Conservation (phyloP, 2,329 filamentous ascomycete genomes). For the Coniosporium tulheliwenetii region DNA sequence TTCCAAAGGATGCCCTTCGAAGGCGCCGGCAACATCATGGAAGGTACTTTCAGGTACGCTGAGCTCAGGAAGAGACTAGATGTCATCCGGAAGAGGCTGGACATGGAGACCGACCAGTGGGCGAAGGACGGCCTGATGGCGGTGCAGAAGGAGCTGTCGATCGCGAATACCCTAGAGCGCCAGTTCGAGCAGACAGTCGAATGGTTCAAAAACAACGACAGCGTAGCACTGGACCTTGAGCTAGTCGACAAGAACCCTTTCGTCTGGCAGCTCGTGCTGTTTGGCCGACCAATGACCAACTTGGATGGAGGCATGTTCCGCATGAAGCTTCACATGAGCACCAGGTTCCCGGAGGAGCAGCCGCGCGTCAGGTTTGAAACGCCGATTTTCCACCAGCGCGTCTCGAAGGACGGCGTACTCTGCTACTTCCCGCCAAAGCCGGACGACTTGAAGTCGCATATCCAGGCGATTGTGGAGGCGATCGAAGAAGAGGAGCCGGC, state of each 20-base stretch:
- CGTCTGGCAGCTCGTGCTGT: conserved; percentile 76
- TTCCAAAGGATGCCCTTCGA: conserved; percentile 90
- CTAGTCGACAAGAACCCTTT: conserved; percentile 76
- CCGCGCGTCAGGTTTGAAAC: conserved; percentile 72
- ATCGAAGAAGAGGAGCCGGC: conserved; percentile 80
- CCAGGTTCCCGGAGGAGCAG: conserved; percentile 75
- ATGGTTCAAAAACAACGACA: conserved; percentile 54
- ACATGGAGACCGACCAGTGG: conserved; percentile 60
- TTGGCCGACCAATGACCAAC: conserved; percentile 83
- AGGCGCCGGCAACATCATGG: conserved; percentile 60
- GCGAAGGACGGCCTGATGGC: conserved; percentile 48
- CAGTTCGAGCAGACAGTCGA: conserved; percentile 74
- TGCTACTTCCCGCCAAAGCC: conserved; percentile 61
- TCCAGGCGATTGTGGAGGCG: conserved; percentile 65
- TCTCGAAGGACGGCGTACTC: conserved; percentile 63
- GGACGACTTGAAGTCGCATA: conserved; percentile 69
- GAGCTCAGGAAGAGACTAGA: conserved; percentile 55
- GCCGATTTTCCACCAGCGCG: conserved; percentile 72
- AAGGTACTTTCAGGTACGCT: conserved; percentile 69
- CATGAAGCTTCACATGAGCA: conserved; percentile 65
- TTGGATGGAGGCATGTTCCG: conserved; percentile 82
- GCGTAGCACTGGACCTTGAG: conserved; percentile 57
- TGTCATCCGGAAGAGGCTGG: conserved; percentile 52
- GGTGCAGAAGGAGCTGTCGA: conserved; percentile 50
- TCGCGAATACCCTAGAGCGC: conserved; percentile 67